Base-by-base conservation (phyloP, 305 asterid genomes). In the Andrographis paniculata region DNA sequence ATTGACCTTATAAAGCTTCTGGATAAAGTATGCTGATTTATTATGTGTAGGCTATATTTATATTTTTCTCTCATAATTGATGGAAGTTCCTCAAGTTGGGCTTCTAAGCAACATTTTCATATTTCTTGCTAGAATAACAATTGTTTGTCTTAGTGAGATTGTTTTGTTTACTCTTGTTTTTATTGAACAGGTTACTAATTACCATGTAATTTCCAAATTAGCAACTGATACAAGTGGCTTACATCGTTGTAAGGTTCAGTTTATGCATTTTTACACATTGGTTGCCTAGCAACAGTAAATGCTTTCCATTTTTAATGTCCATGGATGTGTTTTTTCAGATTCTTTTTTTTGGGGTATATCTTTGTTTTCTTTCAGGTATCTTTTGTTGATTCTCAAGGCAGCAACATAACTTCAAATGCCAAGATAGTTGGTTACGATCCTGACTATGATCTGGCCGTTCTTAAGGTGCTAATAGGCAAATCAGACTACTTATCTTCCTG, bases 191-290 rank as follows among this genome's bases (percentile, higher is more conserved):
- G 94, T 88, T 14, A 88, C 97, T 13, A 79, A 88, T 48, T 84
- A 81, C 59, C 95, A 88, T 31, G 95, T 88, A 15, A 60, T 88
- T 48, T 75, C 94, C 49, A 81, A 84, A 60, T 56, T 88, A 72
- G 89, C 86, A 38, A 74, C 93, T 10, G 95, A 84, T 45, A 59
- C 17, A 46, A 79, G 71, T 53, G 94, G 94, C 56, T 75, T 77
- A 57, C 97, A 75, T 66, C 80, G 75, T 67, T 88, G 97, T 81
- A 81, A 84, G 95, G 97, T 88, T 70, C 77, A 65, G 52, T 55
- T 46, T 39, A 23, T 41, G 42, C 53, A 41, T 24, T 21, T 20
- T 28, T 28, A 4, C 7, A 28, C 33, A 28, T 28, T 28, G 33
- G 3, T 35, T 33, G 39, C 30, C 17, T 36, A 18, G 53, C 39